Conservation (phyloP, 2,329 filamentous ascomycete genomes). For the Colletotrichum lupini region DNA sequence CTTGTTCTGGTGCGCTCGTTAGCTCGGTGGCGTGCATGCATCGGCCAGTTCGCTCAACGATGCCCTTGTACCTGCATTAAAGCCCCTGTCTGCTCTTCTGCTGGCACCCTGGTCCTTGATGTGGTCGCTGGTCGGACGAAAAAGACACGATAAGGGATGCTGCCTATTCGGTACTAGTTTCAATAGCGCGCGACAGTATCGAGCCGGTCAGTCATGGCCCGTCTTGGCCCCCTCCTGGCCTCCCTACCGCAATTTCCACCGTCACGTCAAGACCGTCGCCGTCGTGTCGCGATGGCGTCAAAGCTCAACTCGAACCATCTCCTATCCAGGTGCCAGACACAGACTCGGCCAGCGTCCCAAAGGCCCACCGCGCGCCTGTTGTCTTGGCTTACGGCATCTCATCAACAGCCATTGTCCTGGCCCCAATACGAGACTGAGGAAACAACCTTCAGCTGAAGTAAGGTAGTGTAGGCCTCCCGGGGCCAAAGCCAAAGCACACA, state of each 20-base stretch:
- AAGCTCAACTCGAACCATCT: conserved; percentile 19
- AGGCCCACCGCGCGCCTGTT: conserved; percentile 17
- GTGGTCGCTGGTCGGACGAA: neutral
- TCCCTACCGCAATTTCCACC: conserved; percentile 33
- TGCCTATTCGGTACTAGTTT: conserved; percentile 31
- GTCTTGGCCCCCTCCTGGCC: conserved; percentile 24
- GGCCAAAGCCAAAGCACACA: conserved; percentile 15
- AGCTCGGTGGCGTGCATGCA: conserved; percentile 30
- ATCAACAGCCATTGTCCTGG: neutral
- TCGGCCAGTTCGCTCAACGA: conserved; percentile 15
- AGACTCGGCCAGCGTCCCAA: conserved; percentile 1
- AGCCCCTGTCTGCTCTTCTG: conserved; percentile 9
- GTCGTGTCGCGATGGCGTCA: conserved; percentile 27
- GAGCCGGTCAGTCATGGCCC: conserved; percentile 21
- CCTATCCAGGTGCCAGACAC: neutral
- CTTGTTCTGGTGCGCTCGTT: conserved; percentile 10
- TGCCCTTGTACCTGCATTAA: conserved; percentile 35
- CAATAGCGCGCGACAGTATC: neutral
- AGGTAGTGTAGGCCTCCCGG: neutral
- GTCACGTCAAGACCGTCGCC: conserved; percentile 23
- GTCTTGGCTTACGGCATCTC: conserved; percentile 13
- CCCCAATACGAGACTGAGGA: conserved; percentile 29
- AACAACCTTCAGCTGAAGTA: conserved; percentile 11
- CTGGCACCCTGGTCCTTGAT: conserved; percentile 6
- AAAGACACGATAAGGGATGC: conserved; percentile 25